These are phyloP conservation scores for Nothophoma quercina DNA, from an alignment of 2,329 filamentous ascomycete genomes.

Conservation along the genomic window DNA sequence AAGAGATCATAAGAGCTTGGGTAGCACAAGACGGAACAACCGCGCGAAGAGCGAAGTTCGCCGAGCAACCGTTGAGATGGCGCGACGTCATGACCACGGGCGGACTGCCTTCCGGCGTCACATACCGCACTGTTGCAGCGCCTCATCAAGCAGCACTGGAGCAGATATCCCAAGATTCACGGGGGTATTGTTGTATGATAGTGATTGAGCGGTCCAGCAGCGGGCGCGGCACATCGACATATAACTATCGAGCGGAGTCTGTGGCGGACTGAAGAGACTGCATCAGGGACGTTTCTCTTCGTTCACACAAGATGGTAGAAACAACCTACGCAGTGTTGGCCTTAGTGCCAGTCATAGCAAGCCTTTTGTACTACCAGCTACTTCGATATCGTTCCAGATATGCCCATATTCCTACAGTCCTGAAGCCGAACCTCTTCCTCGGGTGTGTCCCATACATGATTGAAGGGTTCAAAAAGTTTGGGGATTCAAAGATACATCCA, in stretches of 20 bases:
- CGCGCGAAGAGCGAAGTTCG: neutral
- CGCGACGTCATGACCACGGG: neutral
- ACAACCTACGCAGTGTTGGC: constrained; percentile 29
- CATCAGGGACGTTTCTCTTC: neutral
- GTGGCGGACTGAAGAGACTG: neutral
- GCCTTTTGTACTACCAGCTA: constrained; percentile 30
- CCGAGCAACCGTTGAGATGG: neutral
- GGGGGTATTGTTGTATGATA: neutral
- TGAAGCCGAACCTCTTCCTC: constrained; percentile 34
- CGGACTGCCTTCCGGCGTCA: neutral
- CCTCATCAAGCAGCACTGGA: too few relatives aligned
- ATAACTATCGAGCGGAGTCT: neutral
- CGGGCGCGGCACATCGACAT: neutral
- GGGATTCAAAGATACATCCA: constrained; percentile 36
- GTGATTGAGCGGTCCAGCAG: too few relatives aligned
- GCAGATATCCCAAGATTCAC: neutral
- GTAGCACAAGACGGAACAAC: neutral
- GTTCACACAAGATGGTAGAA: constrained; percentile 25
- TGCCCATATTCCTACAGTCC: constrained; percentile 30
- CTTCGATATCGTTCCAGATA: constrained; percentile 39
- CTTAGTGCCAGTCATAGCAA: constrained; percentile 27
- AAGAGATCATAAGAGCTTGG: neutral
- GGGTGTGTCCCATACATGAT: constrained; percentile 40
- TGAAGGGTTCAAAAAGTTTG: constrained; percentile 33
- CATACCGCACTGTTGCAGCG: too few relatives aligned